Evolutionary conservation across 495 filamentous ascomycete genomes (phyloP).

Genomic region (Penicillium egyptiacum): DNA sequence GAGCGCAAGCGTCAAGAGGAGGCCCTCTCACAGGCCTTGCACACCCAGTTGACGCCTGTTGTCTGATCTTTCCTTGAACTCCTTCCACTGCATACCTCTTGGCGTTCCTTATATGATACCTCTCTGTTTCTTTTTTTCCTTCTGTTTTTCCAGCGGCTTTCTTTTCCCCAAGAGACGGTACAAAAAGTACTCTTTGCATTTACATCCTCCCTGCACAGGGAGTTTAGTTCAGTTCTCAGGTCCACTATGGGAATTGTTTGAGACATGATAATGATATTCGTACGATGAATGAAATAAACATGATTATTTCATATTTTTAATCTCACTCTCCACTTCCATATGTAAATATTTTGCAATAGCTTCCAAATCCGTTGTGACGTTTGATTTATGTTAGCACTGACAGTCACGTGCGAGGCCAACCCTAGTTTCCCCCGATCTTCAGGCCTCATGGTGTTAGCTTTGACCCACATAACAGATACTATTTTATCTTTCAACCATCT

Average conservation of each 20-base stretch:
- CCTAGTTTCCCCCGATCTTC: slow-evolving; percentile 2
- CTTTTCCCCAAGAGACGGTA: slow-evolving; percentile 11
- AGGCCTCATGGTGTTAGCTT: neutral
- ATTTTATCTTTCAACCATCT: neutral
- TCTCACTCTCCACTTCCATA: neutral
- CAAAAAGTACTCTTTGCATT: slow-evolving; percentile 6
- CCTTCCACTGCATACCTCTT: slow-evolving; percentile 19
- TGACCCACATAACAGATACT: neutral
- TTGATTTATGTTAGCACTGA: neutral
- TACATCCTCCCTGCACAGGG: slow-evolving; percentile 16
- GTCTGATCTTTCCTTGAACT: slow-evolving; percentile 14
- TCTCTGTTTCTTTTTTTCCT: slow-evolving; percentile 5
- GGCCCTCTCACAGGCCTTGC: slow-evolving; percentile 46
- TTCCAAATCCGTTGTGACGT: neutral
- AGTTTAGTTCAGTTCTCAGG: slow-evolving; percentile 13
- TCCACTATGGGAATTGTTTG: slow-evolving; percentile 3
- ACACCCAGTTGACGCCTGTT: slow-evolving; percentile 34
- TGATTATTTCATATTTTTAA: neutral
- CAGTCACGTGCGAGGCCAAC: slow-evolving; percentile 7
- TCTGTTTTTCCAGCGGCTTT: slow-evolving; percentile 11
- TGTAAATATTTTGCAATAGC: neutral
- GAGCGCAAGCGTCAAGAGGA: slow-evolving; percentile 73
- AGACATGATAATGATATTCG: slow-evolving; percentile 27
- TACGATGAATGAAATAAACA: neutral
- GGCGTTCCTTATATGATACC: slow-evolving; percentile 30